Base-by-base conservation (phyloP, 1,284 basidiomycete species). In the Sporisorium sorghi region DNA sequence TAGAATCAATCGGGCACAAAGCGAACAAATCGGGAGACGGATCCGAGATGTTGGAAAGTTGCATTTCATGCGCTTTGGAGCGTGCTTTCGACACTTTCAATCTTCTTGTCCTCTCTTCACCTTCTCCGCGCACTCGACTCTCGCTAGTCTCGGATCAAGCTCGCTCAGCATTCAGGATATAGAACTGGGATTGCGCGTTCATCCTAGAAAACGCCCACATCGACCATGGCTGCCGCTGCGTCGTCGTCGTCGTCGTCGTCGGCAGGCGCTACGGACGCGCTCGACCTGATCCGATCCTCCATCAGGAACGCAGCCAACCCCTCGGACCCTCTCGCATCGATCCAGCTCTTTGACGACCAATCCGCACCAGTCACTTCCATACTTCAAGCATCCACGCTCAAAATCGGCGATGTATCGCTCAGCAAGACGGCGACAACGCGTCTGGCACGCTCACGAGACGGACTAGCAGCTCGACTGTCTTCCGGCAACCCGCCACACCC, bases 391-490 rank as follows among this genome's bases (percentile, higher is more conserved):
- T 37, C 44, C 12, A 46, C 58, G 14, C 33, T 73, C 33, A 47
- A 48, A 21, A 35, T 73, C 6, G 60, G 61, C 15, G 58, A 68
- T 44, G 61, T 51, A 0, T 46, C 57, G 19, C 43, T 73, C 23
- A 37, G 46, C 47, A 66, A 66, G 14, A 42, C 54, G 19, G 21
- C 50, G 1, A 43, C 60, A 11, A 74, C 76, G 12, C 68, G 78
- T 10, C 53, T 80, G 1, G 62, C 76, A 19, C 61, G 71, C 11
- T 62, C 70, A n/a, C 58, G 73, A 54, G 65, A 75, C 30, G 63
- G 64, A 43, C 48, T 74, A 39, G 58, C 67, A 3, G 17, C 62
- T 14, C 57, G 46, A 17, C 52, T 68, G 7, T 40, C 56, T n/a
- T 59, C 71, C 26, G 43, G 57, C 46, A 35, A 58, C 15, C 32